Base-by-base conservation (phyloP, 1,139 yeast genomes). In the Candida albicans region DNA sequence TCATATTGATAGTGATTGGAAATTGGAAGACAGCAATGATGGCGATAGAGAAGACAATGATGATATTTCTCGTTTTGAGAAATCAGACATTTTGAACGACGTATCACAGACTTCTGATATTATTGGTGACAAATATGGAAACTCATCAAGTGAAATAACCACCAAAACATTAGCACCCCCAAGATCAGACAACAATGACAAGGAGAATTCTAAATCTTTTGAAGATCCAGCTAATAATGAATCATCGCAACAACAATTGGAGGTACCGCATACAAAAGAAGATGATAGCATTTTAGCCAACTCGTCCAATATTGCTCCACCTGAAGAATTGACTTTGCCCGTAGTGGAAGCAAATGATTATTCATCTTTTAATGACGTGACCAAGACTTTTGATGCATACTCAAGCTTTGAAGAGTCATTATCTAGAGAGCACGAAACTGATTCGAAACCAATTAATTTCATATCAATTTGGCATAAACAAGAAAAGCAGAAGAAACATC, bases 401-500 rank as follows among this genome's bases (percentile, higher is more conserved):
- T 48, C 62, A 31, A 59, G 68, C 3, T 71, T 58, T 48, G 79
- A 73, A 49, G 73, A 68, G 39, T 63, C 70, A 0, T 59, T 73
- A 24, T 73, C 78, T 2, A 78, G 77, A 0, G 78, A 73, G 44
- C 59, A 68, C 47, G 77, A 70, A 38, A 56, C 50, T 11, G 72
- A 65, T 18, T 61, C 56, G 32, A 55, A 55, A 28, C 58, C 68
- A 2, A 38, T 34, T 10, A 54, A 60, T 47, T 73, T 67, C 50
- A 56, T 72, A 22, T 64, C 74, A 1, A 73, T 73, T 29, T 73
- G 79, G 79, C 77, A 67, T 45, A 61, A 68, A 2, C 79, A 73
- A 52, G 66, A 62, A 44, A 52, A 53, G 39, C 52, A 55, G 36
- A 55, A 54, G 44, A 54, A 50, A 39, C 51, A 47, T 8, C 52